A percentile compares a stretch with the other conserved stretches of the same genome.
Evolutionary conservation across 2,329 filamentous ascomycete species (phyloP).

Genomic region (Ophiostoma ulmi): DNA sequence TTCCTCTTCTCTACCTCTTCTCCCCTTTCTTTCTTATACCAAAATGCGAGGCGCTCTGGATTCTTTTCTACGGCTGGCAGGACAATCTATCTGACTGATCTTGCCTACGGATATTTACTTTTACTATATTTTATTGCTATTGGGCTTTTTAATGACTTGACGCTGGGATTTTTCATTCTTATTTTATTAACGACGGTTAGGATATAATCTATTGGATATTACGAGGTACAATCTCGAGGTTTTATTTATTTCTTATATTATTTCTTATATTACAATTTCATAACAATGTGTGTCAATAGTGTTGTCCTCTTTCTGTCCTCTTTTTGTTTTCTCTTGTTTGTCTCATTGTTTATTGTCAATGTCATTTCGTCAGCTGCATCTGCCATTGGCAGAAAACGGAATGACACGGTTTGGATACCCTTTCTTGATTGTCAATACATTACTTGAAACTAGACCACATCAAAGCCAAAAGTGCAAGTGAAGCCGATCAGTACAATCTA

Average conservation of each 20-base stretch:
- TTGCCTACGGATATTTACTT: conserved; percentile 10
- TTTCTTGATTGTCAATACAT: neutral
- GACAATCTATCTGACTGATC: neutral
- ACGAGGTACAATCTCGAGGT: conserved; percentile 17
- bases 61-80: conserved; percentile 4
- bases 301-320: neutral
- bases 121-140: conserved; percentile 19
- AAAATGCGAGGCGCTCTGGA: conserved; percentile 16
- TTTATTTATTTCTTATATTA: neutral
- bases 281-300: neutral
- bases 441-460: neutral
- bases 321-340: neutral
- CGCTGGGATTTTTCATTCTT: conserved; percentile 6
- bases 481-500: too few relatives aligned
- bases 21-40: conserved; percentile 7
- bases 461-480: neutral
- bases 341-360: neutral
- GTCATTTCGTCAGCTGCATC: neutral
- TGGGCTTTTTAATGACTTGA: conserved; percentile 16
- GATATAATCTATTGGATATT: neutral
- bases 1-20: neutral
- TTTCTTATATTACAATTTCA: neutral
- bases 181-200: conserved; percentile 12
- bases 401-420: conserved; percentile 1
- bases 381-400: neutral